These are phyloP conservation scores for Rhododendron kiyosumense DNA, from an alignment of 148 eudicot species.

Conservation along the genomic window DNA sequence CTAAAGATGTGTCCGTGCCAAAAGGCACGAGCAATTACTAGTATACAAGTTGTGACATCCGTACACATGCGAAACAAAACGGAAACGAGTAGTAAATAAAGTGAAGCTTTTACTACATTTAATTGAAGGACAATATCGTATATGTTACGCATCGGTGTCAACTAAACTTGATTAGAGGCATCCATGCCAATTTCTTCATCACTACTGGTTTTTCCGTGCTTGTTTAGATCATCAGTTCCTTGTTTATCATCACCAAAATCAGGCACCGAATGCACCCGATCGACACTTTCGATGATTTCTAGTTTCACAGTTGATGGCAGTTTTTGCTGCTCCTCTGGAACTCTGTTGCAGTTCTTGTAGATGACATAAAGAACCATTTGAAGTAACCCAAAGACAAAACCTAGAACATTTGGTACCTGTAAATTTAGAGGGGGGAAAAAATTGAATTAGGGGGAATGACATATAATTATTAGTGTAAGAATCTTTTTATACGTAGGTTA, in stretches of 20 bases:
- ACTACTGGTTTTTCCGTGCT: neutral
- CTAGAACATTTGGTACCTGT: constrained; percentile 16
- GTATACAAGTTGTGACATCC: neutral
- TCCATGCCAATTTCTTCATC: neutral
- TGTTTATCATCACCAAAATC: neutral
- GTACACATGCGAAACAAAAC: neutral
- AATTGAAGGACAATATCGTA: neutral
- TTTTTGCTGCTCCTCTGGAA: constrained; percentile 4
- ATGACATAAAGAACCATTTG: constrained; percentile 21
- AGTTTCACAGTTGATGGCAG: neutral
- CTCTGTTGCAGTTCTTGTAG: constrained; percentile 7
- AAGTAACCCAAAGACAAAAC: constrained; percentile 20
- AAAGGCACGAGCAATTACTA: too few relatives aligned
- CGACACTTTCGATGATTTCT: neutral
- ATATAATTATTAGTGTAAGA: neutral
- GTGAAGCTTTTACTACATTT: neutral
- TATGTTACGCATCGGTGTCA: neutral
- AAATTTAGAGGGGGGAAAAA: neutral
- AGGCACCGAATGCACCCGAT: constrained; percentile 1
- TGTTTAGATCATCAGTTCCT: neutral
- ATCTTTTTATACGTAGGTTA: neutral
- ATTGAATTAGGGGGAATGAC: neutral
- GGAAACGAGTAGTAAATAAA: neutral
- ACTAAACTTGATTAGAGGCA: neutral
- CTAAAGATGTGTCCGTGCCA: too few relatives aligned